These are phyloP conservation scores for Allantophomopsis cytisporea DNA, from an alignment of 2,329 filamentous ascomycete species.

Conservation along the genomic window DNA sequence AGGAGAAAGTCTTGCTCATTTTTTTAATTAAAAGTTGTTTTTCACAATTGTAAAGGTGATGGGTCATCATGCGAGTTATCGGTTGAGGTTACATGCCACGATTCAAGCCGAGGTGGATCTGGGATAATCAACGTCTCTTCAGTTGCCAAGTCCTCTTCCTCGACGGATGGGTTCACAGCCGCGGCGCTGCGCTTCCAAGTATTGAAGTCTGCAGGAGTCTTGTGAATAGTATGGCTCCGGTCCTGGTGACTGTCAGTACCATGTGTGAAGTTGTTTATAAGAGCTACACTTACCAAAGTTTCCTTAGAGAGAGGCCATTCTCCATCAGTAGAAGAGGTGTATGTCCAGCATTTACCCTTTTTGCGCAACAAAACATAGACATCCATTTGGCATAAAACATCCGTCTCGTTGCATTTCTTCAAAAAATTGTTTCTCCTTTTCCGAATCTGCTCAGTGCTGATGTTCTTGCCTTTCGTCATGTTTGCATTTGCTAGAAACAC, in stretches of 20 bases:
- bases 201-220: constrained; percentile 4
- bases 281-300: constrained; percentile 3
- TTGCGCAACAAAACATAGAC: constrained; percentile 5
- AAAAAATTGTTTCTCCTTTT: constrained; percentile 6
- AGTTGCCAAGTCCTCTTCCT: no score
- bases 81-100: neutral
- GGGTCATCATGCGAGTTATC: no score
- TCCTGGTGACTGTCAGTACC: constrained; percentile 2
- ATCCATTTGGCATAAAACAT: constrained; percentile 1
- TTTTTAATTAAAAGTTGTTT: no score
- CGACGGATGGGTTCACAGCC: no score
- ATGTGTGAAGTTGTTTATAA: neutral
- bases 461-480: no score
- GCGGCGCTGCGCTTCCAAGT: no score
- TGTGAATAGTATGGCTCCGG: constrained; percentile 1
- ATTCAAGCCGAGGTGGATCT: neutral
- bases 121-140: neutral
- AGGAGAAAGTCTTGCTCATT: no score
- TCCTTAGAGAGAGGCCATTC: constrained; percentile 1
- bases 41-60: no score
- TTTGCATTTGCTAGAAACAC: no score
- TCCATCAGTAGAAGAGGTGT: constrained; percentile 2
- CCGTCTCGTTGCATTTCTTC: constrained; percentile 2
- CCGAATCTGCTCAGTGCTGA: constrained; percentile 3
- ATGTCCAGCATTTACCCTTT: constrained; percentile 5